These are phyloP conservation scores for Ensete ventricosum DNA, from an alignment of 176 grass and related monocot genomes.

Conservation along the genomic window DNA sequence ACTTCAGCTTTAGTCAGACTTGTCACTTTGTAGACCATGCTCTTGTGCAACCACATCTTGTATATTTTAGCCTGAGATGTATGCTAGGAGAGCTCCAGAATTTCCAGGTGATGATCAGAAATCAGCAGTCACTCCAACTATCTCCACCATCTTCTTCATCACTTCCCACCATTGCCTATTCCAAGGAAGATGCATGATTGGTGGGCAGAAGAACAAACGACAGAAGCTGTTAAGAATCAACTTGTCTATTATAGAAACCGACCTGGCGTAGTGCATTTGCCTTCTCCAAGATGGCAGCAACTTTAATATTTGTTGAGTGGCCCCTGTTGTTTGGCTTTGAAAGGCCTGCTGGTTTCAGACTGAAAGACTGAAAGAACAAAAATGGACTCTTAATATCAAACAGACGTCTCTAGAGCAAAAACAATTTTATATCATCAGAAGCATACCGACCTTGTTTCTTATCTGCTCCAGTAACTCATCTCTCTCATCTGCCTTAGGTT, in stretches of 20 bases:
- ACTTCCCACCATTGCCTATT: slow-evolving; percentile 76
- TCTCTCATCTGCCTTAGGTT: slow-evolving; percentile 45
- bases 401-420: not conserved
- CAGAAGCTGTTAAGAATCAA: not conserved
- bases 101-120: not conserved
- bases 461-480: slow-evolving; percentile 92
- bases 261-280: slow-evolving; percentile 96
- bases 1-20: not conserved
- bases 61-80: not conserved
- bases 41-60: not conserved
- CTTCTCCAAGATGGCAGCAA: slow-evolving; percentile 90
- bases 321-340: slow-evolving; percentile 33
- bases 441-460: slow-evolving; percentile 62
- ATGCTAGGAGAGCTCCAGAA: no score
- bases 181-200: not conserved
- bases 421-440: not conserved
- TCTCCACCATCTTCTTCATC: slow-evolving; percentile 84
- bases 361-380: slow-evolving; percentile 59
- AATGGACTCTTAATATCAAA: not conserved
- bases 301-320: slow-evolving; percentile 74
- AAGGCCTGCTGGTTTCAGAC: slow-evolving; percentile 51
- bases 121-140: slow-evolving; percentile 81
- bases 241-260: not conserved
- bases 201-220: slow-evolving; percentile 7
- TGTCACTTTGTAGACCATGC: not conserved